A percentile compares a stretch with the other conserved stretches of the same genome.
These are phyloP conservation scores for Penicillium herquei DNA, from an alignment of 495 filamentous ascomycete genomes.

Conservation along the genomic window DNA sequence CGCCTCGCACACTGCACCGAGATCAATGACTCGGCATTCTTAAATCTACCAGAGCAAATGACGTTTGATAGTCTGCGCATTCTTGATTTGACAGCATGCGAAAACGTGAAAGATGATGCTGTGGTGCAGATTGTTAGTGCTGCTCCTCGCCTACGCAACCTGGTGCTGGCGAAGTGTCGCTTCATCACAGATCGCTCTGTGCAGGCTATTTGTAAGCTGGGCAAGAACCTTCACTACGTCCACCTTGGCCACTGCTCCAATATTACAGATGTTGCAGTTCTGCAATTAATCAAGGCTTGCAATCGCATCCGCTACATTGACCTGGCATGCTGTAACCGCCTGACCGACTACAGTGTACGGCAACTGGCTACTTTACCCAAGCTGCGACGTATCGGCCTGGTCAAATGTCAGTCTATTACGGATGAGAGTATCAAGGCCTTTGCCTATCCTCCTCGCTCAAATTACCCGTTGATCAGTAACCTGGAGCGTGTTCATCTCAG, in stretches of 20 bases:
- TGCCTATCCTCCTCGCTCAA: conserved; percentile 56
- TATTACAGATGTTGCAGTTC: conserved; percentile 85
- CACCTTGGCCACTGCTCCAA: conserved; percentile 91
- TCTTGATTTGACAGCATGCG: conserved; percentile 87
- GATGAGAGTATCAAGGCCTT: conserved; percentile 84
- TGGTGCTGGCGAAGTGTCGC: conserved; percentile 91
- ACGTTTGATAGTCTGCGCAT: conserved; percentile 86
- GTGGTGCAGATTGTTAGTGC: conserved; percentile 81
- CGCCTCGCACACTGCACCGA: conserved; percentile 79
- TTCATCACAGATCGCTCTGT: conserved; percentile 90
- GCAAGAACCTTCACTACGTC: conserved; percentile 95
- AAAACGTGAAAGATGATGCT: conserved; percentile 76
- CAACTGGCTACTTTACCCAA: conserved; percentile 86
- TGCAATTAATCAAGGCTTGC: conserved; percentile 76
- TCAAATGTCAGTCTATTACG: conserved; percentile 89
- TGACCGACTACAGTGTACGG: conserved; percentile 86
- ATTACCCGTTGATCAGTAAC: conserved; percentile 52
- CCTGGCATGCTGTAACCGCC: conserved; percentile 85
- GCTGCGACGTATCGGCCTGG: conserved; percentile 87
- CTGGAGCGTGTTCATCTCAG: conserved; percentile 95
- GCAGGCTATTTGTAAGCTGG: conserved; percentile 78
- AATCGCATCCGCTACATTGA: conserved; percentile 98
- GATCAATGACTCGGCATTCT: conserved; percentile 82
- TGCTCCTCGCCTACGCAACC: conserved; percentile 84
- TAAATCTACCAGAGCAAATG: conserved; percentile 66